Base-by-base conservation (phyloP, 2,329 filamentous ascomycete species). In the Elsinoe necatrix region DNA sequence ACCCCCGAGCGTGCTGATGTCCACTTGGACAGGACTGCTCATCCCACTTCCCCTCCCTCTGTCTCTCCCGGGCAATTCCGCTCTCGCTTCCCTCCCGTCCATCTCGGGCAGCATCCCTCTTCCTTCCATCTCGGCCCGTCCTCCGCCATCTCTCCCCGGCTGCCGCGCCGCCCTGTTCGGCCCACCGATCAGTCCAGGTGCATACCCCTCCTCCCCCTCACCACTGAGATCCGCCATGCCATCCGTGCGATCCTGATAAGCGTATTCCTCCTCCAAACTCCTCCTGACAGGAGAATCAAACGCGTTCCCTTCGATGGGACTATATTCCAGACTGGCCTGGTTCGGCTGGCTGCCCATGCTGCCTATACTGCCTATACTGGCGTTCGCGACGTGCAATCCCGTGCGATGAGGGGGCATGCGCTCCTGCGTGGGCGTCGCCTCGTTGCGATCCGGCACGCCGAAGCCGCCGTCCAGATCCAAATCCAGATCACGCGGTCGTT, bases 361-460 rank as follows among this genome's bases (percentile, higher is more conserved):
- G 2, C 27, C 54, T 21, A 56, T 39, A n/a, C 12, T 34, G 4
- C 41, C 27, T 5, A 56, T 39, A n/a, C 21, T 34, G n/a, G 41
- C 29, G 20, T 45, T 56, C 21, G 41, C 54, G 12, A 35, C 39
- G 14, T 56, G 39, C 41, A 45, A 20, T 1, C 39, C 39, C 8
- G 18, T 35, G 20, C 52, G 37, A n/a, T 37, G 31, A 39, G 25
- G 21, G 1, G 52, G 37, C 52, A 55, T 55, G 4, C 54, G 37
- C 7, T 56, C 54, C 54, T 56, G 54, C 29, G 54, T 56, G 7
- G 54, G 54, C 23, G 54, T 56, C 27, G 54, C 39, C n/a, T 56
- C 54, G 14, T 56, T 56, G n/a, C 54, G 23, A 14, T 56, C 54
- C 9, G 54, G 42, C 12, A 55, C 25, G 11, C 5, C 12, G 39